phyloP scores from a whole-genome alignment of 495 filamentous ascomycete genomes.

The Immersiella caudata region DNA sequence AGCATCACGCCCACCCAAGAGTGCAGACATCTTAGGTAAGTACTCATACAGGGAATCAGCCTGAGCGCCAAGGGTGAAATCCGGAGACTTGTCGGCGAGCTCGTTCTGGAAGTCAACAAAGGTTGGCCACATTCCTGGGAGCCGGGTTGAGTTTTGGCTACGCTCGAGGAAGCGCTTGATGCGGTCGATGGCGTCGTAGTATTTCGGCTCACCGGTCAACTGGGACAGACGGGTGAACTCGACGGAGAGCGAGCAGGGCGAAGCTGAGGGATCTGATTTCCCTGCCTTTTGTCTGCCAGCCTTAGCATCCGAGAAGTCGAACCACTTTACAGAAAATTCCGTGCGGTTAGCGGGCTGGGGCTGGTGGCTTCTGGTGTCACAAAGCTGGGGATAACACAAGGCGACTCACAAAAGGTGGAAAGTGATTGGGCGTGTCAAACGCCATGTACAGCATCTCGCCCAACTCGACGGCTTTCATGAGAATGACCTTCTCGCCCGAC shows the following conservation, averaged over 20 bases:
- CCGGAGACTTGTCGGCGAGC: constrained; percentile 33
- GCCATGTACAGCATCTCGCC: constrained; percentile 77
- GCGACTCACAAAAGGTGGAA: constrained; percentile 63
- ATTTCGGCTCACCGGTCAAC: constrained; percentile 76
- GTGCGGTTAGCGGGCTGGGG: not conserved
- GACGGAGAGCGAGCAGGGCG: constrained; percentile 55
- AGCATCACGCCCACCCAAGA: constrained; percentile 37
- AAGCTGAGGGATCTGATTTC: constrained; percentile 56
- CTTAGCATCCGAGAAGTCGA: constrained; percentile 79
- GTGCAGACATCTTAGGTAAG: constrained; percentile 67
- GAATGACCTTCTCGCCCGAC: constrained; percentile 59
- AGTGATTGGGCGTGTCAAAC: constrained; percentile 87
- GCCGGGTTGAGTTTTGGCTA: constrained; percentile 62
- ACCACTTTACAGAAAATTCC: not conserved
- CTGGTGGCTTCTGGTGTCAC: no score
- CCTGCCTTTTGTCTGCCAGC: constrained; percentile 71
- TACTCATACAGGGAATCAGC: constrained; percentile 92
- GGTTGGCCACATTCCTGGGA: constrained; percentile 64
- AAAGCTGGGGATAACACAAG: not conserved
- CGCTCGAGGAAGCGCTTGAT: constrained; percentile 72
- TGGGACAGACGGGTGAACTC: constrained; percentile 85
- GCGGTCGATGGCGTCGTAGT: constrained; percentile 80
- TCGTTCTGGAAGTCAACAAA: constrained; percentile 35
- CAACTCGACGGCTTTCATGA: constrained; percentile 78
- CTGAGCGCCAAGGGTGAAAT: constrained; percentile 73